phyloP scores from a whole-genome alignment of 148 eudicot species.

The Amaranthus palmeri region DNA sequence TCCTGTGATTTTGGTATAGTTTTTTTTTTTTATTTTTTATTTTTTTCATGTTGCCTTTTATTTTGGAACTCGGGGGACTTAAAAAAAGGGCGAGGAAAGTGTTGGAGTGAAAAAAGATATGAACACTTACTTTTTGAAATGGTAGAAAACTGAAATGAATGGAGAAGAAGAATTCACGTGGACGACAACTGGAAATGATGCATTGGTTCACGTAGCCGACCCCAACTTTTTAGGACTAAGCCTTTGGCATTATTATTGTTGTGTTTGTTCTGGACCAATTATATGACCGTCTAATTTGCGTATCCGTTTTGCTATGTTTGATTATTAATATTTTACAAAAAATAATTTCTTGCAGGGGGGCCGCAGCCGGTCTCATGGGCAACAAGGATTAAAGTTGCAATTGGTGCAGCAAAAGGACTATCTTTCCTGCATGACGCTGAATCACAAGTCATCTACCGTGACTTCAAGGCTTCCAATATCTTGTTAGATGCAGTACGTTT shows the following conservation, averaged over 20 bases:
- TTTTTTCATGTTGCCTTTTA: not conserved
- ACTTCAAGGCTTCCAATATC: slow-evolving; percentile 65
- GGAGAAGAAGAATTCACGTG: too few species aligned
- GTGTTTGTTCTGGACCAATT: not conserved
- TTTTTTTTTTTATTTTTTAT: not conserved
- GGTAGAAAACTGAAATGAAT: too few species aligned
- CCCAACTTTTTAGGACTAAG: too few species aligned
- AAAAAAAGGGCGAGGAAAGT: too few species aligned
- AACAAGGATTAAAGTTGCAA: slow-evolving; percentile 69
- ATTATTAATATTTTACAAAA: not conserved
- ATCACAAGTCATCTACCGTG: slow-evolving; percentile 65
- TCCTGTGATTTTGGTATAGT: not conserved
- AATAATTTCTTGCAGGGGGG: slow-evolving; percentile 40
- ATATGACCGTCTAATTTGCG: not conserved
- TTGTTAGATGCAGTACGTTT: slow-evolving; percentile 53
- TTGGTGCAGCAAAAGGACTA: slow-evolving; percentile 78
- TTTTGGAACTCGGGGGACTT: not conserved
- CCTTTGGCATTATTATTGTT: too few species aligned
- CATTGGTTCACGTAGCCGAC: too few species aligned
- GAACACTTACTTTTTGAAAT: too few species aligned
- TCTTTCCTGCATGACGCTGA: slow-evolving; percentile 65
- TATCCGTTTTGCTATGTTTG: not conserved
- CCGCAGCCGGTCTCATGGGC: slow-evolving; percentile 80
- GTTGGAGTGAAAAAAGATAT: too few species aligned
- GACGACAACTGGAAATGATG: too few species aligned